phyloP scores from a whole-genome alignment of 371 early-diverging fungal genomes.

The Mucor indicus region DNA sequence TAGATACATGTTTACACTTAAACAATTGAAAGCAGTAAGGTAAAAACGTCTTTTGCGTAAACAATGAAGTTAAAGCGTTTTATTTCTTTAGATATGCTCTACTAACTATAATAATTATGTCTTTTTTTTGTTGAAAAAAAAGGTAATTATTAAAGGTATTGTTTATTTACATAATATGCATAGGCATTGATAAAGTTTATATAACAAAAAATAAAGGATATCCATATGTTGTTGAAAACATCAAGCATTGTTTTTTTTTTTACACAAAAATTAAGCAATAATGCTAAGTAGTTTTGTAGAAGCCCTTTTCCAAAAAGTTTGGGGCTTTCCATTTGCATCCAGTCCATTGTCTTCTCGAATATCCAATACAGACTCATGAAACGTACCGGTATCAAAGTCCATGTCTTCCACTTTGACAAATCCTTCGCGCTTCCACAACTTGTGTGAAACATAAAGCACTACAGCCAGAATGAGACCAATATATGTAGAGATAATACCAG shows the following conservation, averaged over 20 bases:
- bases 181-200: no score
- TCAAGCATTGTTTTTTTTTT: not conserved
- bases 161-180: no score
- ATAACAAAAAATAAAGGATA: no score
- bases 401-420: constrained; percentile 39
- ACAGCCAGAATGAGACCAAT: constrained; percentile 55
- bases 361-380: constrained; percentile 20
- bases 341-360: constrained; percentile 21
- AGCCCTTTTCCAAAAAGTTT: constrained; percentile 10
- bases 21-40: no score
- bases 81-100: no score
- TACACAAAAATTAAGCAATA: not conserved
- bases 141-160: no score
- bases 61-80: no score
- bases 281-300: not conserved
- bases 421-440: constrained; percentile 33
- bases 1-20: no score
- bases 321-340: constrained; percentile 14
- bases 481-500: constrained; percentile 46
- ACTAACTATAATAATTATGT: no score
- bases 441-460: constrained; percentile 53
- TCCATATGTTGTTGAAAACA: constrained; percentile 7
- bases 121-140: no score
- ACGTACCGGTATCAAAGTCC: constrained; percentile 49
- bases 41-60: no score